phyloP scores from a whole-genome alignment of 129 eudicot genomes.

The Scalesia atractyloides region DNA sequence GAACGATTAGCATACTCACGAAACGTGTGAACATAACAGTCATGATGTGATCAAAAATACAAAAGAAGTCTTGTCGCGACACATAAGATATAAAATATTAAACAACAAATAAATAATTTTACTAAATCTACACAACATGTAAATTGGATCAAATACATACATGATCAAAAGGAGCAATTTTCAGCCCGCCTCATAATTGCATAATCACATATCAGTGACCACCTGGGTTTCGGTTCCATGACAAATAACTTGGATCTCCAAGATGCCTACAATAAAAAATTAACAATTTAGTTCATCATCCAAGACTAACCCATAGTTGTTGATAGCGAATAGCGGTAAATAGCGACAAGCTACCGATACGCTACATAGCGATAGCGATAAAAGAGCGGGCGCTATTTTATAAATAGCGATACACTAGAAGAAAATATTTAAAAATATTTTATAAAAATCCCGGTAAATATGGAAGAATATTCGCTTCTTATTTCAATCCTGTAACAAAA shows the following conservation, averaged over 20 bases:
- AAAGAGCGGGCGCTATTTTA: too few species aligned
- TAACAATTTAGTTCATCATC: not conserved
- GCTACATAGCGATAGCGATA: too few species aligned
- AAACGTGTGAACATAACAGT: slow-evolving; percentile 8
- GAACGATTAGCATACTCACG: slow-evolving; percentile 6
- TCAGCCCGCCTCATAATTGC: slow-evolving; percentile 23
- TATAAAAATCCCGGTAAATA: too few species aligned
- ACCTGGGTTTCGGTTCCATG: slow-evolving; percentile 93
- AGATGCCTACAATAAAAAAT: slow-evolving; percentile 57
- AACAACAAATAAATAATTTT: slow-evolving; percentile 11
- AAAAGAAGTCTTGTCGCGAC: slow-evolving; percentile 3
- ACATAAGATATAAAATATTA: slow-evolving; percentile 15
- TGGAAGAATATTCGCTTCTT: too few species aligned
- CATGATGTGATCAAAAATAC: slow-evolving; percentile 8
- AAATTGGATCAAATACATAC: slow-evolving; percentile 32
- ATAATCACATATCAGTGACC: slow-evolving; percentile 48
- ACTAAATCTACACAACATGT: slow-evolving; percentile 12
- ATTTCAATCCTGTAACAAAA: too few species aligned
- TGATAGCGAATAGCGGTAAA: too few species aligned
- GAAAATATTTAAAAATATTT: too few species aligned
- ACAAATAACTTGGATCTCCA: slow-evolving; percentile 87
- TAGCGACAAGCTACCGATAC: too few species aligned
- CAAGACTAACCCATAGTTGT: not conserved
- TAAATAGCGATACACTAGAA: too few species aligned
- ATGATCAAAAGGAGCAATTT: slow-evolving; percentile 19